Evolutionary conservation across 2,329 filamentous ascomycete genomes (phyloP).

Genomic region (Colletotrichum australisinense): DNA sequence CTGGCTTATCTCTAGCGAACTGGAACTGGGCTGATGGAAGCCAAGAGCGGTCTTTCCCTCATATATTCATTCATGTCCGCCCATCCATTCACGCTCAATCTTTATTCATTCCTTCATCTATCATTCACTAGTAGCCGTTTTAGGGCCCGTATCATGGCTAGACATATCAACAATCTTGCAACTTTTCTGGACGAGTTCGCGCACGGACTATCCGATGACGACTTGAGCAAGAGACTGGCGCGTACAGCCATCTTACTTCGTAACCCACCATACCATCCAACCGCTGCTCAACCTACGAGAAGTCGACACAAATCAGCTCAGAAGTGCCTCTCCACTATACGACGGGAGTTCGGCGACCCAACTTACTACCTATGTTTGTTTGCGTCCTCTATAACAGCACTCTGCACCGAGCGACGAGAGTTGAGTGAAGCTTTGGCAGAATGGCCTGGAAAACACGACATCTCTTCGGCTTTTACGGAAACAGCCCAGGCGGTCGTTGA

Average conservation of each 20-base stretch:
- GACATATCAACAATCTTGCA: neutral
- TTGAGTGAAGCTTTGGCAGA: neutral
- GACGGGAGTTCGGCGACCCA: neutral
- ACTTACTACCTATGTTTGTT: neutral
- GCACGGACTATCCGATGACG: neutral
- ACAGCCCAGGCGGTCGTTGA: neutral
- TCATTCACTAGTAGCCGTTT: neutral
- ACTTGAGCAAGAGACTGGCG: neutral
- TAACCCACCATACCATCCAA: neutral
- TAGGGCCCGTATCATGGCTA: neutral
- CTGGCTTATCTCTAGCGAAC: too few species aligned
- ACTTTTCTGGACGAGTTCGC: neutral
- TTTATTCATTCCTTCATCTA: neutral
- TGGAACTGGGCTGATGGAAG: too few species aligned
- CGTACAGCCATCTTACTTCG: neutral
- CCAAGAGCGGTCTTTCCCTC: too few species aligned
- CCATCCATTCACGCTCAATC: neutral
- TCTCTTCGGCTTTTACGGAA: neutral
- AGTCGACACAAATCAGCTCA: neutral
- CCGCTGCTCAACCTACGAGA: neutral
- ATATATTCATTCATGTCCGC: too few species aligned
- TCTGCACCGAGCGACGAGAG: neutral
- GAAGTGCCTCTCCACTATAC: neutral
- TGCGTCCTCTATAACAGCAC: neutral
- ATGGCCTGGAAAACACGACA: neutral